Base-by-base conservation (phyloP, 1,284 basidiomycete species). In the Leccinum huronense region DNA sequence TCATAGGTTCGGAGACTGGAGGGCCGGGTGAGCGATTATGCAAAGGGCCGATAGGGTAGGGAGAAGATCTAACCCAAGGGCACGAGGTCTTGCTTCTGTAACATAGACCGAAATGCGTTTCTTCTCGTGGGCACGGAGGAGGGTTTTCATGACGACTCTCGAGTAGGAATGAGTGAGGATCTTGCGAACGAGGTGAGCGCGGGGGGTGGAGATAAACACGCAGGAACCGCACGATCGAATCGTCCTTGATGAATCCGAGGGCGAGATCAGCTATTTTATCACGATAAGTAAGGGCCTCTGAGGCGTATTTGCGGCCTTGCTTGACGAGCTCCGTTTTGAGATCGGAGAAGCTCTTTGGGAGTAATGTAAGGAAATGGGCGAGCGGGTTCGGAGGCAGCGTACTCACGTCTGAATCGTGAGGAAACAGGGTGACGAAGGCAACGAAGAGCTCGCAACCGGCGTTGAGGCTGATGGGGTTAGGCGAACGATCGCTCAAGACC, bases 71-170 rank as follows among this genome's bases (percentile, higher is more conserved):
- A 75, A 91, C 92, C 93, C 86, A 69, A 91, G 81, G 67, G 91
- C 89, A 74, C 88, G 86, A 70, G 95, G 95, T 68, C 95, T 84
- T 42, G 94, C 93, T 84, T 98, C 95, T 62, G 97, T 98, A 61
- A 99, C 97, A 76, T 95, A 99, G 54, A 99, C 97, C 72, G 91
- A 93, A 78, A 99, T 95, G 62, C 95, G 85, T 80, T 98, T 98
- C 74, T 88, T 87, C 73, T 90, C 85, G 76, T 97, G 91, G 7
- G 96, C 95, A 66, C 89, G 84, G 59, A 98, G 83, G 59, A 99
- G 84, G 19, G 96, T 91, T 77, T 95, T 90, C 82, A 97, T 92
- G 57, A 99, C 97, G 31, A 98, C 96, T 70, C 97, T 84, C 54
- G 97, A 99, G 80, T 95, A 94, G 27, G 92, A 94, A 78, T 98